Evolutionary conservation across 805 yeast genomes (phyloP).

Genomic region (Kuraishia piskuri): DNA sequence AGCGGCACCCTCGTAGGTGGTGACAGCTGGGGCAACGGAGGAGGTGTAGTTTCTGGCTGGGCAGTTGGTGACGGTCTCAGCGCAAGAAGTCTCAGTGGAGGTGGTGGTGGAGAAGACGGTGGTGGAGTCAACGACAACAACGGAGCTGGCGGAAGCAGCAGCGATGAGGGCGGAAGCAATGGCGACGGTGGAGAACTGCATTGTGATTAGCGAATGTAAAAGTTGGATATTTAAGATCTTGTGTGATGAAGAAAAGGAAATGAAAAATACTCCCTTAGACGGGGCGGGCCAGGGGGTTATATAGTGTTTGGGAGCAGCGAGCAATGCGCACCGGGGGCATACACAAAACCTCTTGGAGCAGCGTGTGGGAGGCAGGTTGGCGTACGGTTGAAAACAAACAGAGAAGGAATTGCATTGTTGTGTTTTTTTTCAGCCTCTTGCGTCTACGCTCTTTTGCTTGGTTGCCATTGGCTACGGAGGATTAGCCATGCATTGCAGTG

Average conservation of each 20-base stretch:
- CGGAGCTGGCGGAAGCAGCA: constrained; percentile 19
- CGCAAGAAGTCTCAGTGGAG: constrained; percentile 41
- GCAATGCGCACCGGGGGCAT: background rate
- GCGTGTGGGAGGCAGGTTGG: background rate
- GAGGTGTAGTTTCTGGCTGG: constrained; percentile 19
- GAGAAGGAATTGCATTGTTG: background rate
- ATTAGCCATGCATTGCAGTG: background rate
- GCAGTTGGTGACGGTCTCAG: constrained; percentile 35
- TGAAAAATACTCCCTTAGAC: background rate
- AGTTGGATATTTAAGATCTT: background rate
- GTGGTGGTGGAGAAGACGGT: constrained; percentile 25
- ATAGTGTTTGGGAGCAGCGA: background rate
- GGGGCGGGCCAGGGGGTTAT: background rate
- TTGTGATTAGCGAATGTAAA: constrained; percentile 4
- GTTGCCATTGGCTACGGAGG: background rate
- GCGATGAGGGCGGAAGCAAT: constrained; percentile 13
- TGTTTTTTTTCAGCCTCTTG: background rate
- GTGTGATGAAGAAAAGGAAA: background rate
- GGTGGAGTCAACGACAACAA: constrained; percentile 25
- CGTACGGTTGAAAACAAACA: background rate
- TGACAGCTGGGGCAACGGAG: constrained; percentile 9
- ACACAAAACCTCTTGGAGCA: too few species aligned
- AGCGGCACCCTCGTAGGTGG: constrained; percentile 8
- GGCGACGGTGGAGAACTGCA: constrained; percentile 5
- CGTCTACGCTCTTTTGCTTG: background rate